phyloP scores from a whole-genome alignment of 129 eudicot species.

The Artemisia argyi region DNA sequence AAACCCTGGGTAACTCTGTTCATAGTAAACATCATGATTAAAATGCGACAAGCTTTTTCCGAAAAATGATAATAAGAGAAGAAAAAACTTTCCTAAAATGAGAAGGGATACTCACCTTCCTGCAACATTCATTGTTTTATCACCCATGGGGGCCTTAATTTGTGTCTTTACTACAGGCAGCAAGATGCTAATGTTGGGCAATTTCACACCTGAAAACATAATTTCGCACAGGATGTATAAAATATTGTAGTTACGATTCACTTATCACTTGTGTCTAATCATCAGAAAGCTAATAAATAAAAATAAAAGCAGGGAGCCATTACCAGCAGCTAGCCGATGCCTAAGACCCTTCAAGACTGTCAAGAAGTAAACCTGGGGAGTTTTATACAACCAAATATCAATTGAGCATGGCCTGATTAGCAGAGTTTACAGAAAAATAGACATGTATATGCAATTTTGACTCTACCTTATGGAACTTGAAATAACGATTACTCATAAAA shows the following conservation, averaged over 20 bases:
- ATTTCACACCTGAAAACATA: slow-evolving; percentile 67
- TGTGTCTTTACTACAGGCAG: slow-evolving; percentile 76
- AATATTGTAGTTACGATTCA: not conserved
- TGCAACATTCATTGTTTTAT: slow-evolving; percentile 61
- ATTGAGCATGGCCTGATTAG: slow-evolving; percentile 16
- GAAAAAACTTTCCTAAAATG: not conserved
- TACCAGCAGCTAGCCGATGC: slow-evolving; percentile 99
- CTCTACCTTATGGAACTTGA: too few species aligned
- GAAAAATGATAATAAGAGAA: not conserved
- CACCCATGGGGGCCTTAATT: slow-evolving; percentile 58
- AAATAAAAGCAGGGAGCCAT: not conserved
- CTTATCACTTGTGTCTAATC: not conserved
- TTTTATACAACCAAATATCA: slow-evolving; percentile 15
- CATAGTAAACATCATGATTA: slow-evolving; percentile 12
- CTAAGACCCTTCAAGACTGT: slow-evolving; percentile 95
- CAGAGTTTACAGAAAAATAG: not conserved
- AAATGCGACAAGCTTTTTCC: not conserved
- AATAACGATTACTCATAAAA: not conserved
- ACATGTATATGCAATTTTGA: not conserved
- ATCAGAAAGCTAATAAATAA: slow-evolving; percentile 7
- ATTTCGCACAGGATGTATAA: not conserved
- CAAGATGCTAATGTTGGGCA: slow-evolving; percentile 72
- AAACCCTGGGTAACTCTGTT: slow-evolving; percentile 78
- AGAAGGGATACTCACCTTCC: slow-evolving; percentile 58
- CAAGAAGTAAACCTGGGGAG: slow-evolving; percentile 83